Base-by-base conservation (phyloP, 176 grass and related monocot species). In the Neostapfia colusana region DNA sequence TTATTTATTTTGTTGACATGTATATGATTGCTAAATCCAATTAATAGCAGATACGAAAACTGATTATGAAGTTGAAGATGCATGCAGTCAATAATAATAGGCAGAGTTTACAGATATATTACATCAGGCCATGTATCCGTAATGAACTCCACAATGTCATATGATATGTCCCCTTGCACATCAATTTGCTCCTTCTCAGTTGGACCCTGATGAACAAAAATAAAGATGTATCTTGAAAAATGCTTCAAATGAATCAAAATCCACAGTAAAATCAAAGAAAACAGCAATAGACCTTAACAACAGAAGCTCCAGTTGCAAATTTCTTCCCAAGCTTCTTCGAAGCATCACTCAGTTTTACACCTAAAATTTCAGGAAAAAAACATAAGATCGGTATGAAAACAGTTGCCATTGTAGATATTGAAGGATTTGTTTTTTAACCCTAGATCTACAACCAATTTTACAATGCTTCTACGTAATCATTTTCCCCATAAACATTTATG, bases 171-270 rank as follows among this genome's bases (percentile, higher is more conserved):
- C 48, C 96, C 96, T 95, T 99, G 96, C 31, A 99, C 96, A 31
- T 99, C 96, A 83, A 99, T 90, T 75, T 99, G 96, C 83, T 99
- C 96, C 88, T 99, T 99, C 49, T 99, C 96, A 78, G 96, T 99
- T 63, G 92, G 89, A 16, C 96, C 96, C 96, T 99, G 72, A 70
- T 23, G 61, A 80, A 56, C 21, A 76, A 31, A 31, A 78, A 25
- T 25, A 68, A 20, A 51, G 39, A 10, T 51, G 27, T 13, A 10
- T 49, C 66, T 65, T 9, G 64, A 23, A 10, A 10, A 67, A 81
- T 31, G 9, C 2, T 74, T 68, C 54, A 62, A 60, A 26, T 10
- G 21, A 25, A 62, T 43, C 6, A 27, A 81, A 74, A 49, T 27
- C 46, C 53, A 35, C 28, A 16, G 16, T 35, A 60, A 41, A 35